Evolutionary conservation across 805 yeast species (phyloP).

Genomic region (Pichia kluyveri): DNA sequence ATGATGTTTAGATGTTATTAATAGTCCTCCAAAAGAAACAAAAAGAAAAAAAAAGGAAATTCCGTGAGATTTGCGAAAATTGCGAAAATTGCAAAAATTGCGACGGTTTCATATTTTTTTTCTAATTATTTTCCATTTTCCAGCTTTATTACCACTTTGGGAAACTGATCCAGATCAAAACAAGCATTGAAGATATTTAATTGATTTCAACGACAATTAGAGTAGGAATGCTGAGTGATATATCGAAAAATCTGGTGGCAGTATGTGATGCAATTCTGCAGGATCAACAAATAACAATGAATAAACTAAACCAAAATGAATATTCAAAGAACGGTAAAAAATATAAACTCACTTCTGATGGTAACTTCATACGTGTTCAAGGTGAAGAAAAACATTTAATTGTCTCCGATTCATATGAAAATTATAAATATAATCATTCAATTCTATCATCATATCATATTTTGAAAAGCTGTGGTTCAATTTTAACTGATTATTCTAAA

Average conservation of each 20-base stretch:
- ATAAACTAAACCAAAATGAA: conserved; percentile 25
- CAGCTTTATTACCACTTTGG: neutral
- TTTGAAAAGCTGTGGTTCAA: conserved; percentile 29
- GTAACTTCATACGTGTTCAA: conserved; percentile 38
- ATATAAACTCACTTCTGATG: conserved; percentile 36
- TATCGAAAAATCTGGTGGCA: conserved; percentile 20
- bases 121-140: too few relatives aligned
- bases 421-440: conserved; percentile 26
- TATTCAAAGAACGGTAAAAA: conserved; percentile 35
- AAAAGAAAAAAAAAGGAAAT: too few relatives aligned
- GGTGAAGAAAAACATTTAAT: conserved; percentile 42
- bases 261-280: conserved; percentile 21
- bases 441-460: conserved; percentile 36
- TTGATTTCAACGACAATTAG: too few relatives aligned
- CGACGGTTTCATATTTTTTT: too few relatives aligned
- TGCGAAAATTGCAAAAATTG: too few relatives aligned
- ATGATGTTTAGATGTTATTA: too few relatives aligned
- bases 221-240: conserved; percentile 14
- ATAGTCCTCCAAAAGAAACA: too few relatives aligned
- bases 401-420: conserved; percentile 24
- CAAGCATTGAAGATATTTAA: too few relatives aligned
- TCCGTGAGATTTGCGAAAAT: too few relatives aligned
- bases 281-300: conserved; percentile 11
- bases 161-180: neutral
- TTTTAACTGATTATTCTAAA: conserved; percentile 29